Evolutionary conservation across 2,329 filamentous ascomycete genomes (phyloP).

Genomic region (Diaporthe eres): DNA sequence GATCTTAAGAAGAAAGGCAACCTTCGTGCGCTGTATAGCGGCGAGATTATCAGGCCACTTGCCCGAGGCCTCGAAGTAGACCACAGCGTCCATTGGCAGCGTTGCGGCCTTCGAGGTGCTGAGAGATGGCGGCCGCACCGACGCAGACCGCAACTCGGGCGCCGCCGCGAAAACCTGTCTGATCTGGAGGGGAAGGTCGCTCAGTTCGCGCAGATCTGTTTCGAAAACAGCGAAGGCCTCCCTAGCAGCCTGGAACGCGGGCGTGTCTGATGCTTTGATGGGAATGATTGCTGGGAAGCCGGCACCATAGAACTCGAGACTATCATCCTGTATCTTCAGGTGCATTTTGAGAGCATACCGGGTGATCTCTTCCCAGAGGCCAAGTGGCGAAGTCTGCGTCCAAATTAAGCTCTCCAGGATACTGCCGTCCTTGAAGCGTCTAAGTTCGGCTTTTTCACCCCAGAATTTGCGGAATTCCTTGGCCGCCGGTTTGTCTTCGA

Average conservation of each 20-base stretch:
- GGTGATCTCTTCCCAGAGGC: conserved; percentile 85
- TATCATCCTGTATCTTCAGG: conserved; percentile 70
- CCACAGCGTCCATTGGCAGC: conserved; percentile 79
- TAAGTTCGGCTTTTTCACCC: conserved; percentile 92
- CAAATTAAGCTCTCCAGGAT: conserved; percentile 95
- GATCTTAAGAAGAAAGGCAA: conserved; percentile 87
- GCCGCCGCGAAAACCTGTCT: conserved; percentile 83
- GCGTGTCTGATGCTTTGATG: conserved; percentile 62
- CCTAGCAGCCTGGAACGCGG: conserved; percentile 77
- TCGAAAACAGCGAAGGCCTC: conserved; percentile 82
- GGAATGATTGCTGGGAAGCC: conserved; percentile 65
- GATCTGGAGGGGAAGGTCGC: conserved; percentile 87
- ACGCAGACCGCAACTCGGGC: conserved; percentile 81
- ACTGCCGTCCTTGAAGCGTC: conserved; percentile 94
- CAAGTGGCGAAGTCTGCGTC: conserved; percentile 73
- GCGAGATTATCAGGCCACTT: conserved; percentile 94
- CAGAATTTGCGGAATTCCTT: conserved; percentile 90
- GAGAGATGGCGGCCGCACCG: conserved; percentile 66
- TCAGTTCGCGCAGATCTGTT: conserved; percentile 80
- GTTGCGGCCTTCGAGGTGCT: conserved; percentile 60
- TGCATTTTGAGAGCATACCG: conserved; percentile 79
- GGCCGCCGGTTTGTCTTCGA: conserved; percentile 87
- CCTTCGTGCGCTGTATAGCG: conserved; percentile 93
- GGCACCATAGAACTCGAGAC: conserved; percentile 65
- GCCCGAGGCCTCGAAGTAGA: conserved; percentile 94